Evolutionary conservation across 2,329 filamentous ascomycete genomes (phyloP).

Genomic region (Neopestalotiopsis clavispora): DNA sequence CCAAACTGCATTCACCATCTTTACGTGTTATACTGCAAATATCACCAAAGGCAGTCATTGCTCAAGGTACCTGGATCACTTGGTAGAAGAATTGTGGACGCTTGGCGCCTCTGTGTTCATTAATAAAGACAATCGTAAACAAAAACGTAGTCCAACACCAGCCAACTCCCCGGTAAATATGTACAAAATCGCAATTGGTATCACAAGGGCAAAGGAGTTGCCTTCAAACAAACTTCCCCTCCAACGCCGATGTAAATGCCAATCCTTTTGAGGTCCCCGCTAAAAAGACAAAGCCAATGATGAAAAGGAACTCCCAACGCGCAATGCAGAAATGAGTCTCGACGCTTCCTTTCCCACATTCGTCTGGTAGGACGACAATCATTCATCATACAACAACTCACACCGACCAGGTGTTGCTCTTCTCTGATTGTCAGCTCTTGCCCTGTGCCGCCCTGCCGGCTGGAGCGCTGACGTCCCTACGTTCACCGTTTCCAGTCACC

Average conservation of each 20-base stretch:
- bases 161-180: not conserved
- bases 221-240: slow-evolving; percentile 3
- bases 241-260: slow-evolving; percentile 20
- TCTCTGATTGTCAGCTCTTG: slow-evolving; percentile 20
- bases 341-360: not conserved
- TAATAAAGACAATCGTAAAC: slow-evolving; percentile 1
- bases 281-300: too few relatives aligned
- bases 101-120: not conserved
- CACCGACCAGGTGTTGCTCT: not conserved
- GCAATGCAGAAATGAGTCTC: slow-evolving; percentile 6
- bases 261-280: slow-evolving; percentile 1
- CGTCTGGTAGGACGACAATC: not conserved
- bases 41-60: too few relatives aligned
- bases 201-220: slow-evolving; percentile 4
- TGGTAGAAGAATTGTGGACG: not conserved
- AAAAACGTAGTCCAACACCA: not conserved
- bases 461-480: slow-evolving; percentile 56
- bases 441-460: slow-evolving; percentile 34
- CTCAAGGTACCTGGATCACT: too few relatives aligned
- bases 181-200: slow-evolving; percentile 3
- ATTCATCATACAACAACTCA: not conserved
- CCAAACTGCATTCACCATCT: too few relatives aligned
- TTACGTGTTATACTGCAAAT: too few relatives aligned
- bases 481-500: slow-evolving; percentile 50
- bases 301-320: slow-evolving; percentile 2